Evolutionary conservation across 371 early-diverging fungal species (phyloP).

Genomic region (Saksenaea oblongispora): DNA sequence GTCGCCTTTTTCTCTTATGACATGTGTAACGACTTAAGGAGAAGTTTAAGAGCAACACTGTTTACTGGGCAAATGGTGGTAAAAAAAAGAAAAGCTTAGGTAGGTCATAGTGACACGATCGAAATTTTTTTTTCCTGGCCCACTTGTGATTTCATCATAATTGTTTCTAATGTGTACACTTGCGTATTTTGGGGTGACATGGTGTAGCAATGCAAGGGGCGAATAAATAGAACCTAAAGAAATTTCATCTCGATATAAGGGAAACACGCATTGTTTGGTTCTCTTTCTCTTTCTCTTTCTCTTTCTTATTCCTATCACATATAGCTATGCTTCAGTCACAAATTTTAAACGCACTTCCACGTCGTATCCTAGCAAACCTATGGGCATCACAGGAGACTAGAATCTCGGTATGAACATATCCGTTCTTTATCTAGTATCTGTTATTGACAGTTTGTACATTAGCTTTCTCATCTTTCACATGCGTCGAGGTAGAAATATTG

Average conservation of each 20-base stretch:
- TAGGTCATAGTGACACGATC: not conserved
- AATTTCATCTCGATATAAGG: not conserved
- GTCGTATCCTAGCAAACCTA: conserved; percentile 33
- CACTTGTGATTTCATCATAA: conserved; percentile 4
- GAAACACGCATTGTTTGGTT: not conserved
- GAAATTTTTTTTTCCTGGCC: conserved; percentile 4
- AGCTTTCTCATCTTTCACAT: conserved; percentile 19
- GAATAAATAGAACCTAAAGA: conserved; percentile 13
- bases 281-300: conserved; percentile 5
- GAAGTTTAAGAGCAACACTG: conserved; percentile 3
- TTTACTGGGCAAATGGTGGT: not conserved
- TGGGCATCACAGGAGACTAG: conserved; percentile 47
- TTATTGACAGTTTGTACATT: conserved; percentile 2
- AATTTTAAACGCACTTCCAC: conserved; percentile 41
- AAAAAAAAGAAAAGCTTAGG: not conserved
- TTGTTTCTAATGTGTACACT: not conserved
- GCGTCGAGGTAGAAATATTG: conserved; percentile 1
- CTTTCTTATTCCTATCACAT: not conserved
- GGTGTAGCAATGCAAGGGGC: conserved; percentile 12
- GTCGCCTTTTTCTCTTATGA: not conserved
- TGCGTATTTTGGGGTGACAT: conserved; percentile 2
- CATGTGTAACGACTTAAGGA: conserved; percentile 6
- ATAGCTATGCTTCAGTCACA: conserved; percentile 41
- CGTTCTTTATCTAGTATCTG: not conserved
- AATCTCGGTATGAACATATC: conserved; percentile 29